These are phyloP conservation scores for Talaromyces piceae DNA, from an alignment of 2,329 filamentous ascomycete species.

Conservation along the genomic window DNA sequence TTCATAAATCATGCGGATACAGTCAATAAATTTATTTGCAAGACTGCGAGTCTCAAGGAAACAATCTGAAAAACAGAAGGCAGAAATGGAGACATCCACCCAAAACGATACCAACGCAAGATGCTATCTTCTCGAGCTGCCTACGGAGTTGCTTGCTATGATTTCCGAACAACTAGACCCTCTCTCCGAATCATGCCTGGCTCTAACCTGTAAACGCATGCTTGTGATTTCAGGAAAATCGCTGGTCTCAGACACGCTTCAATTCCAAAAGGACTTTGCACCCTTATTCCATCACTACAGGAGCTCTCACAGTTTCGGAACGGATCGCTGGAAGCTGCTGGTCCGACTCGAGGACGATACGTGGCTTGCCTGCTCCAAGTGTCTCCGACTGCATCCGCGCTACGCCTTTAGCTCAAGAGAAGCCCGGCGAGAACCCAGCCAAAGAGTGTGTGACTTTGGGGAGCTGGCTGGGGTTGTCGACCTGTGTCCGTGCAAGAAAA, in stretches of 20 bases:
- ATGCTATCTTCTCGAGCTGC: slow-evolving; percentile 30
- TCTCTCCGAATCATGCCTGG: slow-evolving; percentile 29
- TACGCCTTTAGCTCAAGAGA: slow-evolving; percentile 26
- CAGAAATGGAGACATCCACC: slow-evolving; percentile 2
- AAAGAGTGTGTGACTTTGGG: slow-evolving; percentile 27
- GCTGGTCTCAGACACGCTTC: slow-evolving; percentile 25
- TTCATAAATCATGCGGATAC: slow-evolving; percentile 3
- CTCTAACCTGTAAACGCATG: slow-evolving; percentile 33
- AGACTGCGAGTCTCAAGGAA: slow-evolving; percentile 23
- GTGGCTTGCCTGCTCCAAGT: slow-evolving; percentile 31
- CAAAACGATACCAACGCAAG: slow-evolving; percentile 14
- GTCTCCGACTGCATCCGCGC: slow-evolving; percentile 33
- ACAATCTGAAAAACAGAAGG: slow-evolving; percentile 16
- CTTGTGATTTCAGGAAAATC: slow-evolving; percentile 25
- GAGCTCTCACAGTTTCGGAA: slow-evolving; percentile 29
- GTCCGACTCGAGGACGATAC: slow-evolving; percentile 27
- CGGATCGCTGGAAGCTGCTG: slow-evolving; percentile 31
- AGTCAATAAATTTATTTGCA: slow-evolving; percentile 16
- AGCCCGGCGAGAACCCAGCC: slow-evolving; percentile 25
- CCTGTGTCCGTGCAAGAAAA: slow-evolving; percentile 33
- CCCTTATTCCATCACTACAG: slow-evolving; percentile 34
- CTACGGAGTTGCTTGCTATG: slow-evolving; percentile 31
- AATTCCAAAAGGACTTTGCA: slow-evolving; percentile 32
- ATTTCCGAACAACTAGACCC: slow-evolving; percentile 29
- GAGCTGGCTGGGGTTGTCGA: slow-evolving; percentile 31